Conservation (phyloP, 306 rosid species). For the Biancaea sappan region DNA sequence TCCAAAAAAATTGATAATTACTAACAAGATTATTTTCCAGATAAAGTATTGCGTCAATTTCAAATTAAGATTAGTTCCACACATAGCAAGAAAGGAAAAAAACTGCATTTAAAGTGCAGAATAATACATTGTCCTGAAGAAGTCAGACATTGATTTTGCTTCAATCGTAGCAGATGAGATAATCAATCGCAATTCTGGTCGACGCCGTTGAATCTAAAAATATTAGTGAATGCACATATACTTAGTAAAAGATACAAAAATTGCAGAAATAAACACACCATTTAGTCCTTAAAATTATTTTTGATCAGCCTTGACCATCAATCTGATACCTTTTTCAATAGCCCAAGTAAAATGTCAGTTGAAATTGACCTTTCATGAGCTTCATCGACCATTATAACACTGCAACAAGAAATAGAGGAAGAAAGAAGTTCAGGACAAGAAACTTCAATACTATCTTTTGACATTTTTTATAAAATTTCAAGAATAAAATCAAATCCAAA, state of each 20-base stretch:
- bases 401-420: constrained; percentile 37
- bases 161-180: constrained; percentile 96
- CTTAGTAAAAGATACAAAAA: not conserved
- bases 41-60: not conserved
- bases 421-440: constrained; percentile 9
- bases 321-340: constrained; percentile 76
- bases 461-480: not conserved
- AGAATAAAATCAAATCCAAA: not conserved
- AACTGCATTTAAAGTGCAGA: constrained; percentile 9
- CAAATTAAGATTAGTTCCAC: constrained; percentile 16
- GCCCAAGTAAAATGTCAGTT: constrained; percentile 90
- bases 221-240: constrained; percentile 26
- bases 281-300: constrained; percentile 1
- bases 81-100: not conserved
- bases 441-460: constrained; percentile 17
- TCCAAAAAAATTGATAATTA: not conserved
- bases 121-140: constrained; percentile 70
- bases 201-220: constrained; percentile 78
- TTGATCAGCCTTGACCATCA: constrained; percentile 2
- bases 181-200: constrained; percentile 82
- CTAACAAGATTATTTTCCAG: constrained; percentile 19
- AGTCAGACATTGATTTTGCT: constrained; percentile 83
- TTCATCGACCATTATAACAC: constrained; percentile 93
- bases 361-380: constrained; percentile 98
- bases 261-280: not conserved